These are phyloP conservation scores for Trichosporon sp. DNA, from an alignment of 1,284 basidiomycete genomes.

Conservation along the genomic window DNA sequence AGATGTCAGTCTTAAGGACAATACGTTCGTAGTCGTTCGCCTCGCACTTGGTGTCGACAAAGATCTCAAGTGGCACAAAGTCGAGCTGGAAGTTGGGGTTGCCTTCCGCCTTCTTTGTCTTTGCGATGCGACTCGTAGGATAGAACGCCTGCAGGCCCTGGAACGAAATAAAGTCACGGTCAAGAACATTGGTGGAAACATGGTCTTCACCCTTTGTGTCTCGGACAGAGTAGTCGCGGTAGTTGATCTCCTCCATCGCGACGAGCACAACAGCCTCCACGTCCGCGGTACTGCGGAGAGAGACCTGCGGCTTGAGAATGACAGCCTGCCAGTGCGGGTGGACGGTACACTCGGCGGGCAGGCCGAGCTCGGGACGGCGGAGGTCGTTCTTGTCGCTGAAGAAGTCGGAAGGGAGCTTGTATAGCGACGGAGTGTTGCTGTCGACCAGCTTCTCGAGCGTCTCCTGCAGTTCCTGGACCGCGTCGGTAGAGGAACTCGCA, in stretches of 20 bases:
- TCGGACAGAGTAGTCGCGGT: slow-evolving; percentile 79
- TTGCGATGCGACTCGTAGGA: slow-evolving; percentile 59
- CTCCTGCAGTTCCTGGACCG: slow-evolving; percentile 20
- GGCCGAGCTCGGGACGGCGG: slow-evolving; percentile 36
- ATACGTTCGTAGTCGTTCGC: slow-evolving; percentile 82
- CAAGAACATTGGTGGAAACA: slow-evolving; percentile 81
- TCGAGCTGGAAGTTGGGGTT: slow-evolving; percentile 38
- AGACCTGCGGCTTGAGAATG: slow-evolving; percentile 87
- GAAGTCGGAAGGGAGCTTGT: slow-evolving; percentile 35
- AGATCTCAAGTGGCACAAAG: slow-evolving; percentile 80
- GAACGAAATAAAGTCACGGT: slow-evolving; percentile 72
- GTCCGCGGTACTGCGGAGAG: slow-evolving; percentile 69
- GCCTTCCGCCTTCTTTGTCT: slow-evolving; percentile 2
- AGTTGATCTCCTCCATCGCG: slow-evolving; percentile 77
- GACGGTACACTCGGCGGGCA: slow-evolving; percentile 54
- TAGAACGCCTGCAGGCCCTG: slow-evolving; percentile 87
- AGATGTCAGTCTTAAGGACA: slow-evolving; percentile 84
- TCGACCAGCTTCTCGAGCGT: slow-evolving; percentile 37
- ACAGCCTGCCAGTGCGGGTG: slow-evolving; percentile 75
- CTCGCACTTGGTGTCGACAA: slow-evolving; percentile 81
- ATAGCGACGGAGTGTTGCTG: slow-evolving; percentile 27
- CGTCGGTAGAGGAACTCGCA: slow-evolving; percentile 11
- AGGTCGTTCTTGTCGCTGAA: slow-evolving; percentile 29
- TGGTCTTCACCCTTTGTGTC: slow-evolving; percentile 79
- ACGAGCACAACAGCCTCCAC: slow-evolving; percentile 72